Evolutionary conservation across 139 green algal genomes (phyloP).

Genomic region (Chlorella vulgaris): DNA sequence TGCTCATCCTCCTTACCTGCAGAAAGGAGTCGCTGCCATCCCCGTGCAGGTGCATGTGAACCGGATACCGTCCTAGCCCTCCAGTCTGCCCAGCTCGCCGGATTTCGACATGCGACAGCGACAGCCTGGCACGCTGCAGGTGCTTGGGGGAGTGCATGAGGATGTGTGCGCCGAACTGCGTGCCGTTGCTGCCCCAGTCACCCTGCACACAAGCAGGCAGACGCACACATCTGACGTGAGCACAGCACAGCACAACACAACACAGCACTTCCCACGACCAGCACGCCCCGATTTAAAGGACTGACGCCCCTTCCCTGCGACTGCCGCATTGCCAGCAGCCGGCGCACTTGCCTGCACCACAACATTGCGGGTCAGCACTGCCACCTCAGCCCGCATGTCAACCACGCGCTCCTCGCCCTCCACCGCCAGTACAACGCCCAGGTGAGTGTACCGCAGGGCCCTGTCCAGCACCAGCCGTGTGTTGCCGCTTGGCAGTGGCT

Average conservation of each 20-base stretch:
- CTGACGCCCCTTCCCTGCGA: no score
- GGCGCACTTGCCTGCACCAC: background rate
- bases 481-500: background rate
- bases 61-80: background rate
- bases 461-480: background rate
- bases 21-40: background rate
- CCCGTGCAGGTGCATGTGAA: background rate
- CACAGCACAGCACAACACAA: no score
- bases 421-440: background rate
- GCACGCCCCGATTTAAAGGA: no score
- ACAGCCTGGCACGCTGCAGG: background rate
- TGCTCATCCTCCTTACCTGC: no score
- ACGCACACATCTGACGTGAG: no score
- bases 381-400: background rate
- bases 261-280: no score
- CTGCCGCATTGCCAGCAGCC: no score
- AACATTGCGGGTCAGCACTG: background rate
- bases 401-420: background rate
- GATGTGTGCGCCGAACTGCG: background rate
- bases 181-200: background rate
- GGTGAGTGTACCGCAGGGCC: background rate
- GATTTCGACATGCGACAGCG: background rate
- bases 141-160: background rate
- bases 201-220: no score
- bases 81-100: background rate